A percentile compares a stretch with the other conserved stretches of the same genome.
Conservation (phyloP, 2,329 filamentous ascomycete species). For the Cladosporium oxysporum region DNA sequence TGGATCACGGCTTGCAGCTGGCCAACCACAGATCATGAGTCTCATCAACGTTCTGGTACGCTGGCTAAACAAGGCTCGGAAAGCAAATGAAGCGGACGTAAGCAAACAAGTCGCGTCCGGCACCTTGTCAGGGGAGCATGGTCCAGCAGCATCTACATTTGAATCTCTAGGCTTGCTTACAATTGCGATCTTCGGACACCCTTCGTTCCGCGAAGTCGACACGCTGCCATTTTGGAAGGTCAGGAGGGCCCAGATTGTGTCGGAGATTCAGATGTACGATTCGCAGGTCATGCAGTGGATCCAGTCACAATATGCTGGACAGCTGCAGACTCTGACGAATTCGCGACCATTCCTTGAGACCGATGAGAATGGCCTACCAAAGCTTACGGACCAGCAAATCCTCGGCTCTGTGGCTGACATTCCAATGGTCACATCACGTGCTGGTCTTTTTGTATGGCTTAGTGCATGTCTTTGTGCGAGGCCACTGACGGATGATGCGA, state of each 20-base stretch:
- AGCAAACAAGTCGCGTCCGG: constrained; percentile 33
- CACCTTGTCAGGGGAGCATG: constrained; percentile 31
- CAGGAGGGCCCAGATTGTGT: constrained; percentile 29
- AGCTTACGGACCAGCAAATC: constrained; percentile 62
- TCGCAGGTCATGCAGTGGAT: constrained; percentile 37
- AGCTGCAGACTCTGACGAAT: constrained; percentile 32
- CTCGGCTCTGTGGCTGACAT: constrained; percentile 54
- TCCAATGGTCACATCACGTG: constrained; percentile 72
- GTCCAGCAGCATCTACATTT: constrained; percentile 30
- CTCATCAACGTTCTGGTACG: constrained; percentile 30
- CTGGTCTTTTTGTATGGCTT: constrained; percentile 81
- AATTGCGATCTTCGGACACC: constrained; percentile 33
- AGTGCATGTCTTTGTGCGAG: constrained; percentile 79
- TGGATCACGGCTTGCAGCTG: constrained; percentile 25
- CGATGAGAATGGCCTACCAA: constrained; percentile 62
- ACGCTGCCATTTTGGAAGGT: constrained; percentile 36
- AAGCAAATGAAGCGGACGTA: constrained; percentile 33
- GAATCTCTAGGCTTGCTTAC: constrained; percentile 36
- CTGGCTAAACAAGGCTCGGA: constrained; percentile 31
- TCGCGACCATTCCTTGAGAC: constrained; percentile 64
- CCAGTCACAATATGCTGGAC: constrained; percentile 34
- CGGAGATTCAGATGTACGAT: constrained; percentile 37
- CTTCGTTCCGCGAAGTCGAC: constrained; percentile 27
- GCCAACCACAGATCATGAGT: constrained; percentile 24
- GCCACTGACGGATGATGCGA: constrained; percentile 78